Evolutionary conservation across 2,329 filamentous ascomycete genomes (phyloP), one percentile per base, ranked within the genome.

Genomic region (Volutella citrinella): DNA sequence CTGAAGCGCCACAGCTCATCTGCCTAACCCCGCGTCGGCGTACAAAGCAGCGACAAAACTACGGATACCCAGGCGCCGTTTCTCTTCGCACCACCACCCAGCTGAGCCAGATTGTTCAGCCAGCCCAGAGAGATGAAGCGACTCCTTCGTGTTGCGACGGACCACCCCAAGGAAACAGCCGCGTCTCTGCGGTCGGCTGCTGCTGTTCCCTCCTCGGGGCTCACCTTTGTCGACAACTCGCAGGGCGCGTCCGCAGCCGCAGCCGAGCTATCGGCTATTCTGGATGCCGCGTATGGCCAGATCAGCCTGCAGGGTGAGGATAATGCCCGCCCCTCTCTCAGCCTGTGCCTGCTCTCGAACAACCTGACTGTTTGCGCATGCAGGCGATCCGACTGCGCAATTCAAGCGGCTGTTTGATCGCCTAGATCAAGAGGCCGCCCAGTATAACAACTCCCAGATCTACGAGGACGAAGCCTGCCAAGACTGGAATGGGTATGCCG

Each of bases 391-490:
- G 17, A 36, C 24, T 12, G 28, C 29, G 11, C 39, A 43, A 21
- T 32, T 51, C 17, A 34, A 30, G 9, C 30, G 44, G 23, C 15
- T 51, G 14, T 29, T 51, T 19, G 36, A 42, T 20, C 43, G 34
- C n/a, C 27, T 52, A n/a, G 48, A 52, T n/a, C 36, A 39, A 12
- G 42, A 50, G 16, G 40, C 42, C 6, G 48, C 48, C 22, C 40
- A 40, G 11, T 52, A 52, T 12, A 33, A 28, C 23, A 50, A 50
- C 29, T 44, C 46, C 8, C 37, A 48, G 13, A 31, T 47, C 15
- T 38, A 19, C 5, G 37, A 49, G 13, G 29, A 25, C 6, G 37
- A 23, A 2, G 14, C 36, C 7, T 34, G 31, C 20, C 31, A n/a
- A 13, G 29, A 42, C n/a, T 51, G 48, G 48, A 27, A 42, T 19